Conservation (phyloP, 2,329 filamentous ascomycete genomes). For the Fusarium begoniae region DNA sequence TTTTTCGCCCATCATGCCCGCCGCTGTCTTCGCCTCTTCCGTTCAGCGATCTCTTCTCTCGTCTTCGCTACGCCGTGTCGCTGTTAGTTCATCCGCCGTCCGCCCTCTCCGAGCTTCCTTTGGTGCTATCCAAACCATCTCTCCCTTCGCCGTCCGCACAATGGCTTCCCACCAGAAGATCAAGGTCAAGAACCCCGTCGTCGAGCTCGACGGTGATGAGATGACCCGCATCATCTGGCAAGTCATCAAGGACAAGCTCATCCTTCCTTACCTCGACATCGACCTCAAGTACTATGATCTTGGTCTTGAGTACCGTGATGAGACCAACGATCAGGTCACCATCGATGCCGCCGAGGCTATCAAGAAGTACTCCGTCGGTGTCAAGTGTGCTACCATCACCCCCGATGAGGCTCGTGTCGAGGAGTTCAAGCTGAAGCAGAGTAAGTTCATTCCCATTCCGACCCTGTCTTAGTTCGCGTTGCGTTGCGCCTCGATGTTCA, state of each 20-base stretch:
- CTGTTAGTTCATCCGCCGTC: conserved; percentile 38
- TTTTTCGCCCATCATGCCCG: conserved; percentile 42
- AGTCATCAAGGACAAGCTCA: conserved; percentile 99
- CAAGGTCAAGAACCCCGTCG: conserved; percentile 98
- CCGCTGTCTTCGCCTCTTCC: conserved; percentile 41
- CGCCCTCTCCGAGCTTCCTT: conserved; percentile 58
- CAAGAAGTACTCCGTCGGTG: conserved; percentile 98
- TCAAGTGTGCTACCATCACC: conserved; percentile 99
- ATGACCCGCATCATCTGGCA: conserved; percentile 99
- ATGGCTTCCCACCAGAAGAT: conserved; percentile 80
- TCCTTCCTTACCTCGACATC: conserved; percentile 93
- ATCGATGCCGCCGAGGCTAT: conserved; percentile 95
- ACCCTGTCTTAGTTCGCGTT: conserved; percentile 10
- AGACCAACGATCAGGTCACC: conserved; percentile 97
- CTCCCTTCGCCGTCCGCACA: conserved; percentile 72
- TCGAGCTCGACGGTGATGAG: conserved; percentile 94
- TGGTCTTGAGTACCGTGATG: conserved; percentile 91
- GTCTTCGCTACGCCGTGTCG: conserved; percentile 43
- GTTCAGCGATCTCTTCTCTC: conserved; percentile 46
- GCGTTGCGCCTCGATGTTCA: conserved; percentile 26
- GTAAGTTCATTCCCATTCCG: conserved; percentile 59
- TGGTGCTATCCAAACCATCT: conserved; percentile 50
- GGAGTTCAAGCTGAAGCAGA: conserved; percentile 99
- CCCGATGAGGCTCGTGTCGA: conserved; percentile 95
- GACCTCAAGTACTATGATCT: conserved; percentile 99